Evolutionary conservation across 83 land plant species (phyloP).

Genomic region (Larix sibirica): DNA sequence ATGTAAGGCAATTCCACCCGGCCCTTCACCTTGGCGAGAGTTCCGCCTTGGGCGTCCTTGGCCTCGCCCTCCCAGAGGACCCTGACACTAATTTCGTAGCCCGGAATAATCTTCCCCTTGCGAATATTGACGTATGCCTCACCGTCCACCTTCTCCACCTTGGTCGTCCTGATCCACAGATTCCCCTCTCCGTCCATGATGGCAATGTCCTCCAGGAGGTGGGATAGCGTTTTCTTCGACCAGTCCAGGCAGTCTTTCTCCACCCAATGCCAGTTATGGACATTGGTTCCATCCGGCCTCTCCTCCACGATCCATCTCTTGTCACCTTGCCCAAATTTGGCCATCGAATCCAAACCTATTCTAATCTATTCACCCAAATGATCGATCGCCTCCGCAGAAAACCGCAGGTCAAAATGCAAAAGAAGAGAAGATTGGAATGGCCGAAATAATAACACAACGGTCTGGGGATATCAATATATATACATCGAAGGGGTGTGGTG

Average conservation of each 20-base stretch:
- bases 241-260: slow-evolving; percentile 93
- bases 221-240: slow-evolving; percentile 59
- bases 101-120: slow-evolving; percentile 97
- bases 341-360: slow-evolving; percentile 43
- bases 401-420: too few relatives aligned
- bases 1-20: slow-evolving; percentile 86
- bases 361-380: too few relatives aligned
- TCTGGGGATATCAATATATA: too few relatives aligned
- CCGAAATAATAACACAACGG: too few relatives aligned
- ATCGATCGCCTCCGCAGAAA: too few relatives aligned
- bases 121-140: slow-evolving; percentile 98
- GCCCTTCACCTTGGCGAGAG: slow-evolving; percentile 53
- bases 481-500: too few relatives aligned
- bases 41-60: slow-evolving; percentile 51
- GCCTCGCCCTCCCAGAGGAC: slow-evolving; percentile 84
- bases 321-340: slow-evolving; percentile 97
- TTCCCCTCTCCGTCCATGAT: slow-evolving; percentile 58
- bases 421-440: too few relatives aligned
- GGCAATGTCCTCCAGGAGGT: slow-evolving; percentile 58
- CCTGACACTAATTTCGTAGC: slow-evolving; percentile 75
- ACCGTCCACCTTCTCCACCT: slow-evolving; percentile 78
- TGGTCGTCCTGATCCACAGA: slow-evolving; percentile 62
- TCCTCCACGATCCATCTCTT: slow-evolving; percentile 98
- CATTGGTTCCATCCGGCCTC: slow-evolving; percentile 89
- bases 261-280: slow-evolving; percentile 99